Evolutionary conservation across 1,284 basidiomycete genomes (phyloP).

Genomic region (Ustilago trichophora): DNA sequence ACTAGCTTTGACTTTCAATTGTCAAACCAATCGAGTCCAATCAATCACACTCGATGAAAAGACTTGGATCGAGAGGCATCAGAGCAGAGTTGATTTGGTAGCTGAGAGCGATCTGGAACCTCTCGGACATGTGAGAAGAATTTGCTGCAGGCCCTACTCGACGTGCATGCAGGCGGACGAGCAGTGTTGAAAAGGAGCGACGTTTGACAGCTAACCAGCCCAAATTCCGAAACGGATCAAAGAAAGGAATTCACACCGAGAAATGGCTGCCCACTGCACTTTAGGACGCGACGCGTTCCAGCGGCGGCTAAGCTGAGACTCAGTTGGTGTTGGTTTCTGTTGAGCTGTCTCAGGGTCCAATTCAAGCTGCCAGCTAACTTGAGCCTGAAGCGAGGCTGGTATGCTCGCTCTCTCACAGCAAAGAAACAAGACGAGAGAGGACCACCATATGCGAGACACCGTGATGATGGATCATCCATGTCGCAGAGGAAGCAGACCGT

Average conservation of each 20-base stretch:
- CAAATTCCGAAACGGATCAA: constrained; percentile 6
- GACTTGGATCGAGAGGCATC: background rate
- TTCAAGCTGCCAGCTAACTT: constrained; percentile 1
- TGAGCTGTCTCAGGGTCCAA: too few relatives aligned
- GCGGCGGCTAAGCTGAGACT: background rate
- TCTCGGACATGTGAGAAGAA: constrained; percentile 46
- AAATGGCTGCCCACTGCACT: background rate
- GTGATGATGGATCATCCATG: too few relatives aligned
- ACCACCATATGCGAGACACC: too few relatives aligned
- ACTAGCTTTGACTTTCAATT: too few relatives aligned
- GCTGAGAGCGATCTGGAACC: background rate
- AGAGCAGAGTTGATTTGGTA: too few relatives aligned
- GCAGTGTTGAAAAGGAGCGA: constrained; percentile 6
- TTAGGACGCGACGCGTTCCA: constrained; percentile 8
- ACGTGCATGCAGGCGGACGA: constrained; percentile 22
- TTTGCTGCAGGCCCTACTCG: constrained; percentile 14
- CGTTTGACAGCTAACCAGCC: background rate
- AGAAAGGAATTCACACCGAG: background rate
- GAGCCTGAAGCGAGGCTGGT: too few relatives aligned
- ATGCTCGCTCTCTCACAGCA: too few relatives aligned
- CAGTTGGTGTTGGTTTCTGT: constrained; percentile 10
- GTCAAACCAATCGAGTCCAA: too few relatives aligned
- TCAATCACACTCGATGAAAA: too few relatives aligned
- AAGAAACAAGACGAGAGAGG: too few relatives aligned
- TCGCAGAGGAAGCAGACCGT: too few relatives aligned